Base-by-base conservation (phyloP, 176 grass and related monocot genomes). In the Raddia distichophylla region DNA sequence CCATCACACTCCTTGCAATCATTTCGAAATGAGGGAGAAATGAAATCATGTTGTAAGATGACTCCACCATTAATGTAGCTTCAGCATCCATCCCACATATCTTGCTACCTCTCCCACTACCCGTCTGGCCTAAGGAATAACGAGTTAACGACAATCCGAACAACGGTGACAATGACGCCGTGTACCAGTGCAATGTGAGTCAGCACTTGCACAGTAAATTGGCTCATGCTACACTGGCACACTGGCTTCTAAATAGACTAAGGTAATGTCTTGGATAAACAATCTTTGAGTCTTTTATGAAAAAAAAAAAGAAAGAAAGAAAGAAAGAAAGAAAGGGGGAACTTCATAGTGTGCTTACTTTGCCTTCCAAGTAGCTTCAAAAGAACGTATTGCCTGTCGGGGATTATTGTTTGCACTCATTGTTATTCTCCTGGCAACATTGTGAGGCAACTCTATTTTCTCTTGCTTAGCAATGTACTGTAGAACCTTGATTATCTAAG, bases 331-430 rank as follows among this genome's bases (percentile, higher is more conserved):
- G 37, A 3, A 73, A 9, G 7, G 54, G 19, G 10, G 18, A 50
- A 64, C 18, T 34, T 66, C 37, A n/a, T 56, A 18, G 14, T 69
- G 34, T 74, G 27, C 80, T 83, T 94, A 94, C 92, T 81, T 78
- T 89, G 80, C 73, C 60, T 84, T 91, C 86, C 88, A 94, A 2
- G 86, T 88, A 71, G 92, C 88, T 86, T 94, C 92, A 65, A 91
- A 94, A 63, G 92, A 91, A 73, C 86, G 92, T 81, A 94, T 91
- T 91, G 92, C 80, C 55, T 94, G 92, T 70, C 80, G 71, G 69
- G 91, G 92, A 81, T 94, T 94, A 74, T 86, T 73, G 53, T 69
- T 86, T 64, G 92, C 78, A 3, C 78, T 81, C 1, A 66, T 55
- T 74, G 80, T 84, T 69, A 94, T 88, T 66, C 82, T 91, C 68